These are phyloP conservation scores for Cylindrotheca closterium DNA, from an alignment of 108 stramenopile species.

Conservation along the genomic window DNA sequence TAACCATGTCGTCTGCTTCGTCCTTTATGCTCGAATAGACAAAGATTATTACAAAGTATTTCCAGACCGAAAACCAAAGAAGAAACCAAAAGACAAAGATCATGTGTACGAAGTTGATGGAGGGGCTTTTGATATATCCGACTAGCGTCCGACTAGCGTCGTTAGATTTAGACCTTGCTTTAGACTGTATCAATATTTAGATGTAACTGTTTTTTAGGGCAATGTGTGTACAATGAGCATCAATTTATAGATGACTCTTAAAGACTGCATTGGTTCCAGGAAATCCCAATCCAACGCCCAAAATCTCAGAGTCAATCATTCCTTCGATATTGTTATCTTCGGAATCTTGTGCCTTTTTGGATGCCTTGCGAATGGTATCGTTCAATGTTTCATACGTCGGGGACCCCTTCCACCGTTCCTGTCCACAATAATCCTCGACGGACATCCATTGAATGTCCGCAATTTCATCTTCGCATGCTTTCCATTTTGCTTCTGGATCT, in stretches of 20 bases:
- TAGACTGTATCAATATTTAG: not conserved
- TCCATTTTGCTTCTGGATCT: slow-evolving; percentile 38
- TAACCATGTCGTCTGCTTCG: not conserved
- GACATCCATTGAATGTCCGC: slow-evolving; percentile 76
- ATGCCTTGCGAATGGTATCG: slow-evolving; percentile 36
- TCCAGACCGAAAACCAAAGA: slow-evolving; percentile 8
- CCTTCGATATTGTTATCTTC: not conserved
- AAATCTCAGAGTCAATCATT: slow-evolving; percentile 15
- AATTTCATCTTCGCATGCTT: slow-evolving; percentile 62
- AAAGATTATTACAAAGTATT: slow-evolving; percentile 46
- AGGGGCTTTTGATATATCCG: not conserved
- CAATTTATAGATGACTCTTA: slow-evolving; percentile 19
- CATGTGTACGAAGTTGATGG: not conserved
- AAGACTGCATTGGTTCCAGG: slow-evolving; percentile 24
- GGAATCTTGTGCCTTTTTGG: slow-evolving; percentile 19
- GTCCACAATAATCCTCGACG: slow-evolving; percentile 66
- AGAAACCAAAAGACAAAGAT: not conserved
- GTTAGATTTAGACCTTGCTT: not conserved
- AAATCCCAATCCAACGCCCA: slow-evolving; percentile 31
- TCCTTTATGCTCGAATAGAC: not conserved
- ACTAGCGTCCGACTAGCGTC: not conserved
- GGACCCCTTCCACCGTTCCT: slow-evolving; percentile 59
- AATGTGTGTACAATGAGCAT: no score
- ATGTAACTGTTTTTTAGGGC: no score
- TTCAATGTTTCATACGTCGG: slow-evolving; percentile 73